A percentile compares a stretch with the other conserved stretches of the same genome.
phyloP scores from a whole-genome alignment of 2,329 filamentous ascomycete genomes.

The Penicillium nordicum region DNA sequence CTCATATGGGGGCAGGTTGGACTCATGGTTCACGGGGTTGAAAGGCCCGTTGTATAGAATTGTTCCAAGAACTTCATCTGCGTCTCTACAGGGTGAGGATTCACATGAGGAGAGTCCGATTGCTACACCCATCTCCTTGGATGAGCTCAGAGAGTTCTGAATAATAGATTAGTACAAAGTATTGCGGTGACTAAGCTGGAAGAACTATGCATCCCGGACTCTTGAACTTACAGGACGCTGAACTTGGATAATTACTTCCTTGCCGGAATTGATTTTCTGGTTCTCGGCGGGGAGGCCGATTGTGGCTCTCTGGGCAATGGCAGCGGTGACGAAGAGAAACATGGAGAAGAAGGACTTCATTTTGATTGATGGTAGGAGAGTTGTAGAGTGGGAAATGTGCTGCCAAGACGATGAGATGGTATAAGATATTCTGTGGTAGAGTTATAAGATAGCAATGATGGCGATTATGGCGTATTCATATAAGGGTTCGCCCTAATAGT shows the following conservation, averaged over 20 bases:
- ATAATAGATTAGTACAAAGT: background rate
- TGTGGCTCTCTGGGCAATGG: constrained; percentile 26
- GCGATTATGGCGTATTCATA: background rate
- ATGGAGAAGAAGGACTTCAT: constrained; percentile 26
- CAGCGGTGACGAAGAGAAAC: constrained; percentile 19
- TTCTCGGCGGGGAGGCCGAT: constrained; percentile 25
- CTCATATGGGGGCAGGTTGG: constrained; percentile 24
- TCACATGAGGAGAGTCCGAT: constrained; percentile 31
- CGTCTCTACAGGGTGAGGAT: constrained; percentile 12
- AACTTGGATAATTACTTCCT: constrained; percentile 26
- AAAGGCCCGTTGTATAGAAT: constrained; percentile 30
- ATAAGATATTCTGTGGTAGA: background rate
- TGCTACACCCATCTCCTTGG: constrained; percentile 27
- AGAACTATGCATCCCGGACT: background rate
- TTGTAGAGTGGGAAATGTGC: background rate
- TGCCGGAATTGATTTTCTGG: constrained; percentile 19
- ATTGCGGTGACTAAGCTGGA: background rate
- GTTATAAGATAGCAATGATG: background rate
- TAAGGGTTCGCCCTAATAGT: background rate
- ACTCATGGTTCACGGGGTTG: constrained; percentile 27
- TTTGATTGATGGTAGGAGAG: background rate
- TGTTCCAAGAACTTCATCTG: constrained; percentile 23
- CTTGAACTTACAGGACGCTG: constrained; percentile 28
- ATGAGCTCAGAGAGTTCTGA: constrained; percentile 28
- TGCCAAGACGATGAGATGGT: background rate